Conservation (phyloP, 345 rosid genomes). For the Litchi chinensis region DNA sequence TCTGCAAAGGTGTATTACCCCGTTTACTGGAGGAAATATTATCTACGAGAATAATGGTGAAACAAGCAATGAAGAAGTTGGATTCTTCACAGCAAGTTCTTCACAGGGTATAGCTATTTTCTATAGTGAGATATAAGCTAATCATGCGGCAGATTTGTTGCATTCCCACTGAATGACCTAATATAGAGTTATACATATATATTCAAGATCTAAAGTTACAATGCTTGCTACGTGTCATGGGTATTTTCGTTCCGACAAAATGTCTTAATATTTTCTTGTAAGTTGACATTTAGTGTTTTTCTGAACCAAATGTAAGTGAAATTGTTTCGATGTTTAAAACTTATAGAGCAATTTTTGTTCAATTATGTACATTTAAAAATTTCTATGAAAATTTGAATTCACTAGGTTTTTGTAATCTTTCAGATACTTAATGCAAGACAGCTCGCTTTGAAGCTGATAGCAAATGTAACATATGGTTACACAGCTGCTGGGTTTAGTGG, state of each 20-base stretch:
- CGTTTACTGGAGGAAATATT: conserved; percentile 90
- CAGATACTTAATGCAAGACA: conserved; percentile 98
- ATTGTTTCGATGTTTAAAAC: background rate
- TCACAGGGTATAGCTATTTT: conserved; percentile 63
- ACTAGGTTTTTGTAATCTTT: conserved; percentile 28
- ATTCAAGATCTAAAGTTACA: background rate
- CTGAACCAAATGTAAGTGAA: background rate
- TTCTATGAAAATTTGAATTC: background rate
- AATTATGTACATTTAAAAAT: background rate
- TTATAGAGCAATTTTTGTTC: background rate
- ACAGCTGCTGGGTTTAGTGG: conserved; percentile 99
- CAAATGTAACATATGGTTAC: conserved; percentile 97
- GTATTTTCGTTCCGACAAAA: background rate
- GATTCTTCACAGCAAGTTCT: conserved; percentile 76
- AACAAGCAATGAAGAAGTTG: conserved; percentile 88
- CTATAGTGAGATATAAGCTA: background rate
- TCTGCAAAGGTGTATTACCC: conserved; percentile 80
- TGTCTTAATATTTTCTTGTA: background rate
- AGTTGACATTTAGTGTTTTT: background rate
- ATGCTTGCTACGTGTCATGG: background rate
- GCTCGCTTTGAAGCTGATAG: conserved; percentile 96
- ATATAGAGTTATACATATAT: background rate
- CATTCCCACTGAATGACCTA: background rate
- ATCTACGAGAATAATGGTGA: conserved; percentile 94
- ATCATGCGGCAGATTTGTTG: conserved; percentile 8